Conservation (phyloP, 2,329 filamentous ascomycete genomes). For the Ascochyta pisi region DNA sequence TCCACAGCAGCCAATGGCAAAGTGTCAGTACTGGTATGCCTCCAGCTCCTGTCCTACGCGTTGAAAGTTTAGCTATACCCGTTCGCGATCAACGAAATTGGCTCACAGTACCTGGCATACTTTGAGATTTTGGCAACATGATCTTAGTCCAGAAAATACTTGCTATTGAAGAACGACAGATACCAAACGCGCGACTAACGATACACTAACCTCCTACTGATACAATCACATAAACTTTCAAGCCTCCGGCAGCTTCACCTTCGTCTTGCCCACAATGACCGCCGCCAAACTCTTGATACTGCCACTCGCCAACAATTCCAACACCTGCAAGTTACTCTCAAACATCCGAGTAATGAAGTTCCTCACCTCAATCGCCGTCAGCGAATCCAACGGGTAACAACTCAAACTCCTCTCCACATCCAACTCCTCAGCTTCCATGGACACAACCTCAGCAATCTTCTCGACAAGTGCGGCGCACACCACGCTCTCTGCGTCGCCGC, state of each 20-base stretch:
- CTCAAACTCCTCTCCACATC: conserved; percentile 30
- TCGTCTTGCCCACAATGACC: conserved; percentile 4
- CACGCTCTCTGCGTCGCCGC: conserved; percentile 29
- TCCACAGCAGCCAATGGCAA: too few species aligned
- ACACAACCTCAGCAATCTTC: conserved; percentile 37
- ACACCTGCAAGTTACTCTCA: conserved; percentile 60
- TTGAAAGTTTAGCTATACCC: too few species aligned
- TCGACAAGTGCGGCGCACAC: conserved; percentile 32
- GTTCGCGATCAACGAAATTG: too few species aligned
- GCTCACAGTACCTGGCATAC: too few species aligned
- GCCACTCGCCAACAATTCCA: conserved; percentile 60
- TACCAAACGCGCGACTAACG: too few species aligned
- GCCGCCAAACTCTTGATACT: conserved; percentile 4
- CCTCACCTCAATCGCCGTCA: conserved; percentile 42
- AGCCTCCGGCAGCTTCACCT: not conserved
- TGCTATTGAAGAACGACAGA: too few species aligned
- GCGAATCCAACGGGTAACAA: conserved; percentile 35
- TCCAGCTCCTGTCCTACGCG: too few species aligned
- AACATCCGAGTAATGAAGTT: conserved; percentile 48
- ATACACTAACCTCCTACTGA: not conserved
- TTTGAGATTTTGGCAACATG: too few species aligned
- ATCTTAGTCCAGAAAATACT: too few species aligned
- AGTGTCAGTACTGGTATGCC: too few species aligned
- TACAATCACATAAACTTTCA: not conserved
- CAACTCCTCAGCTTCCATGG: conserved; percentile 35